Base-by-base conservation (phyloP, 768 basidiomycete genomes). In the Paxillus rubicundulus region DNA sequence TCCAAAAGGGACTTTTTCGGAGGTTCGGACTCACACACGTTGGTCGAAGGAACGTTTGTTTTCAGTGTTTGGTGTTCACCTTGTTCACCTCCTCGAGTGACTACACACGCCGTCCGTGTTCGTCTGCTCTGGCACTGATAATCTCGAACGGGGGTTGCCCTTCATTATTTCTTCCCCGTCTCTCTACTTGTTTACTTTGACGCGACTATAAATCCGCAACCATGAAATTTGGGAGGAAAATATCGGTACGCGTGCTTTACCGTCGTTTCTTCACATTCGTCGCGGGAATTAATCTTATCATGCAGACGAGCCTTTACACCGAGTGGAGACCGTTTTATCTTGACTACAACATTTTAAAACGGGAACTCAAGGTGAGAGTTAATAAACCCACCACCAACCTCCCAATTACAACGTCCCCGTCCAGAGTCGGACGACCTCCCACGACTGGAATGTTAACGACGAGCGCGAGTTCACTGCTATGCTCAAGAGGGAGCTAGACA, bases 271-370 rank as follows among this genome's bases (percentile, higher is more conserved):
- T 38, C 27, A 33, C 5, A 7, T 42, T 10, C 33, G 34, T 32
- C 12, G 14, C 18, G 3, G 9, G 30, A 34, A 53, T 38, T 4
- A 13, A 18, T 33, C 4, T 40, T 17, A 3, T 32, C 32, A 2
- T 37, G 16, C 64, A 94, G 91, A 83, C 82, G 45, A 87, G 89
- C 61, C 78, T 92, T 38, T 97, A 95, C 71, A 80, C 78, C 58
- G 94, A 92, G 78, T 97, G 94, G 94, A 80, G 85, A 17, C 87
- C 87, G 2, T 89, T 86, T 62, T 98, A 98, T 65, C 79, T 98
- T 52, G 83, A 94, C 72, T 98, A 98, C 63, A 90, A 89, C 61
- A 75, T 78, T 8, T 77, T 98, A 40, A 98, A 98, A 72, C 88
- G 89, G 49, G 87, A 91, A 58, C 82, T 98, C 59, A 97, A 98